Evolutionary conservation across 495 filamentous ascomycete species (phyloP).

Genomic region (Aspergillus nanangensis): DNA sequence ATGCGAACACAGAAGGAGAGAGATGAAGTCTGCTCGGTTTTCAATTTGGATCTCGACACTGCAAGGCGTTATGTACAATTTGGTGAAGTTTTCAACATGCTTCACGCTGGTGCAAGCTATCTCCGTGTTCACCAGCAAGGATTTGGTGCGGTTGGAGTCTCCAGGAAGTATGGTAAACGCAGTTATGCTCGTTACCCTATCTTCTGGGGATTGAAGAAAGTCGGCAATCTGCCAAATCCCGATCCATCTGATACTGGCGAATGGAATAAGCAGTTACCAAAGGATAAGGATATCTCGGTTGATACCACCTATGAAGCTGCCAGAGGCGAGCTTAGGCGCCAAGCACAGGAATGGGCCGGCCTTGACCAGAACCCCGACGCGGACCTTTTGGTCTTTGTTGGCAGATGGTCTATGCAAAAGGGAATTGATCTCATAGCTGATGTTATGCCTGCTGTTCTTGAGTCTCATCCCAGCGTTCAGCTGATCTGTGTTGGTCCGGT

Average conservation of each 20-base stretch:
- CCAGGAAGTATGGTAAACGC: slow-evolving; percentile 70
- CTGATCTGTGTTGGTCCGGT: slow-evolving; percentile 69
- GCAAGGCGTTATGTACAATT: slow-evolving; percentile 51
- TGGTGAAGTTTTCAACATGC: slow-evolving; percentile 65
- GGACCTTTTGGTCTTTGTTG: slow-evolving; percentile 74
- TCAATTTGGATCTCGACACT: slow-evolving; percentile 49
- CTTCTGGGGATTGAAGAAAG: slow-evolving; percentile 69
- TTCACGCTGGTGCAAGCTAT: slow-evolving; percentile 70
- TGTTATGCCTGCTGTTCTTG: slow-evolving; percentile 68
- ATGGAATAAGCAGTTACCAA: slow-evolving; percentile 54
- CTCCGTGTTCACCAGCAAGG: slow-evolving; percentile 71
- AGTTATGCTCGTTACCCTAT: slow-evolving; percentile 73
- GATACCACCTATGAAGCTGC: slow-evolving; percentile 55
- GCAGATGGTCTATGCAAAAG: slow-evolving; percentile 76
- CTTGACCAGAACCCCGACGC: slow-evolving; percentile 61
- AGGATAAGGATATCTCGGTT: slow-evolving; percentile 49
- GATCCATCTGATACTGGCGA: slow-evolving; percentile 71
- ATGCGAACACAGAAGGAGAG: slow-evolving; percentile 65
- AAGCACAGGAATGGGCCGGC: slow-evolving; percentile 76
- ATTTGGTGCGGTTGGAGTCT: slow-evolving; percentile 72
- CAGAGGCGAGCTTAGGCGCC: slow-evolving; percentile 53
- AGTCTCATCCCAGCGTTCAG: slow-evolving; percentile 61
- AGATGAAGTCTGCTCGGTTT: slow-evolving; percentile 67
- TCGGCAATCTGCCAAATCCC: slow-evolving; percentile 69
- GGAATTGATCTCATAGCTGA: slow-evolving; percentile 76